A percentile compares a stretch with the other conserved stretches of the same genome.
Evolutionary conservation across 371 early-diverging fungal species (phyloP).

Genomic region (Mucor plumbeus): DNA sequence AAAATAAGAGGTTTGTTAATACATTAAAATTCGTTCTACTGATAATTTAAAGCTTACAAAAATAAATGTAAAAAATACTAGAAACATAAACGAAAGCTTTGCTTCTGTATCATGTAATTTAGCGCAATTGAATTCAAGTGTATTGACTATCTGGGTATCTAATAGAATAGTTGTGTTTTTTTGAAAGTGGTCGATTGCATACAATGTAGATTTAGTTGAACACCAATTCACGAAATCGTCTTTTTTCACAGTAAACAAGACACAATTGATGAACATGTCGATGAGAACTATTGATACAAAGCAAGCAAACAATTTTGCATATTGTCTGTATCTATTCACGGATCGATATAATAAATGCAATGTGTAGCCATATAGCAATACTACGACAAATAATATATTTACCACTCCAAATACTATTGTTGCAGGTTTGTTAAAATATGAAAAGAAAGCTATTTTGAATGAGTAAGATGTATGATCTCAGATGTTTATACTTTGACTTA

Average conservation of each 20-base stretch:
- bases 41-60: constrained; percentile 20
- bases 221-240: constrained; percentile 7
- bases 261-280: constrained; percentile 14
- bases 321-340: constrained; percentile 3
- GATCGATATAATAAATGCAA: constrained; percentile 12
- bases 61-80: constrained; percentile 4
- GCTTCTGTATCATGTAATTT: constrained; percentile 10
- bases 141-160: background rate
- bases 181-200: background rate
- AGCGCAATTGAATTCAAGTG: constrained; percentile 12
- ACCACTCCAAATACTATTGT: constrained; percentile 30
- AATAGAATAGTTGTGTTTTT: background rate
- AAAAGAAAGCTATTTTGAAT: constrained; percentile 30
- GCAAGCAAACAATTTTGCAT: constrained; percentile 14
- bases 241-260: constrained; percentile 11
- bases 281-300: constrained; percentile 5
- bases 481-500: constrained; percentile 7
- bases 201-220: background rate
- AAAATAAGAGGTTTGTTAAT: no score
- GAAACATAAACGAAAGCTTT: constrained; percentile 9
- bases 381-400: constrained; percentile 27
- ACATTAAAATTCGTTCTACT: background rate
- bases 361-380: constrained; percentile 25
- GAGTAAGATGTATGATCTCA: background rate
- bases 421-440: constrained; percentile 21